Evolutionary conservation across 2,329 filamentous ascomycete species (phyloP).

Genomic region (Proliferodiscus dingleyae): DNA sequence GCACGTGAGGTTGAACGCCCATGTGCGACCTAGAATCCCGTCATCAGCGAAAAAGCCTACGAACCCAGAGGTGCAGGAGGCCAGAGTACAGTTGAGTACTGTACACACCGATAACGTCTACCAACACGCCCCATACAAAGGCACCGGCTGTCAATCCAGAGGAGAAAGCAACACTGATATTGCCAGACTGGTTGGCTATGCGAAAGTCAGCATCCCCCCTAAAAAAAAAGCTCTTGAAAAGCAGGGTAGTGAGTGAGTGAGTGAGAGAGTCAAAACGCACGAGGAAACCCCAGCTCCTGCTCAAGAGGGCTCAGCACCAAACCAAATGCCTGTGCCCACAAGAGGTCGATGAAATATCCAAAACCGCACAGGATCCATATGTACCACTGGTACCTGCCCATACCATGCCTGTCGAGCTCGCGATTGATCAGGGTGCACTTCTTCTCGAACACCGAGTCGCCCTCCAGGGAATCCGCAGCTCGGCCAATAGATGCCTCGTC

Average conservation of each 20-base stretch:
- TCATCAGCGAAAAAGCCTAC: too few species aligned
- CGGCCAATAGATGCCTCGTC: too few species aligned
- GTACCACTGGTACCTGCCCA: constrained; percentile 27
- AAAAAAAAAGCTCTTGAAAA: too few species aligned
- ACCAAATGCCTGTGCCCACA: constrained; percentile 25
- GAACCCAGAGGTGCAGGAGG: neutral
- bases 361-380: constrained; percentile 26
- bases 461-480: too few species aligned
- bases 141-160: constrained; percentile 21
- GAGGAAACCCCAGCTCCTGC: constrained; percentile 18
- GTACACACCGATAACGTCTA: constrained; percentile 22
- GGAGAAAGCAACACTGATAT: constrained; percentile 19
- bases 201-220: neutral
- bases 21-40: constrained; percentile 16
- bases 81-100: neutral
- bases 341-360: constrained; percentile 27
- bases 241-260: too few species aligned
- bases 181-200: constrained; percentile 14
- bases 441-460: too few species aligned
- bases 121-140: constrained; percentile 21
- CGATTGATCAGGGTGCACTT: neutral
- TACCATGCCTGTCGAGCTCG: constrained; percentile 21
- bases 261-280: constrained; percentile 3
- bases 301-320: constrained; percentile 22
- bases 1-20: constrained; percentile 25